Conservation (phyloP, 805 yeast genomes). For the Jamesozyma lodderae region DNA sequence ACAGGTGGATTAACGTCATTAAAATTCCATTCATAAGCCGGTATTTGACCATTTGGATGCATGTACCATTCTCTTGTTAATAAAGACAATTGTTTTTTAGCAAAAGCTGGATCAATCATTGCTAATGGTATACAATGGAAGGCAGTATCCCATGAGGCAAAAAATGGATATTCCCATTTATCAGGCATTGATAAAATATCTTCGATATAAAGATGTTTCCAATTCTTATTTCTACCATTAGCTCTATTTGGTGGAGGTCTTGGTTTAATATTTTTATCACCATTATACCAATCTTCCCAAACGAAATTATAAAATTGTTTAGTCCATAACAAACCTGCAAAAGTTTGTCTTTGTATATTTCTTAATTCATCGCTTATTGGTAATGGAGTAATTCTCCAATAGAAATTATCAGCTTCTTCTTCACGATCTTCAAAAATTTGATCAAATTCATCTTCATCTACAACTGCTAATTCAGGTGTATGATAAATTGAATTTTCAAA, state of each 20-base stretch:
- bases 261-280: constrained; percentile 68
- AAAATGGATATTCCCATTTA: constrained; percentile 93
- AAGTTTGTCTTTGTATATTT: constrained; percentile 84
- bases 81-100: constrained; percentile 78
- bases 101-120: constrained; percentile 87
- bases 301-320: constrained; percentile 85
- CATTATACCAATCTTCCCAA: constrained; percentile 78
- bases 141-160: constrained; percentile 96
- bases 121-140: constrained; percentile 91
- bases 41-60: constrained; percentile 96
- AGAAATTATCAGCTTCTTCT: constrained; percentile 86
- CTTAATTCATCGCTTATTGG: constrained; percentile 77
- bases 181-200: constrained; percentile 87
- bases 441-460: constrained; percentile 74
- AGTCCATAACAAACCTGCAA: constrained; percentile 89
- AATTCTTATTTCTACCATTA: constrained; percentile 74
- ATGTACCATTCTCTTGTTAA: constrained; percentile 92
- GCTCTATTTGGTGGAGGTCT: constrained; percentile 77
- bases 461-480: constrained; percentile 32
- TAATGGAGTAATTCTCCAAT: constrained; percentile 79
- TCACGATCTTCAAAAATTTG: constrained; percentile 58
- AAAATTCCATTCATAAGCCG: constrained; percentile 96
- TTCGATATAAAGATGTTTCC: constrained; percentile 85
- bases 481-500: constrained; percentile 21
- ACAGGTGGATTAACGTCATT: constrained; percentile 94